Evolutionary conservation across 805 yeast genomes (phyloP), one percentile per base, ranked within the genome.

Genomic region (Wickerhamomyces chaumierensis): DNA sequence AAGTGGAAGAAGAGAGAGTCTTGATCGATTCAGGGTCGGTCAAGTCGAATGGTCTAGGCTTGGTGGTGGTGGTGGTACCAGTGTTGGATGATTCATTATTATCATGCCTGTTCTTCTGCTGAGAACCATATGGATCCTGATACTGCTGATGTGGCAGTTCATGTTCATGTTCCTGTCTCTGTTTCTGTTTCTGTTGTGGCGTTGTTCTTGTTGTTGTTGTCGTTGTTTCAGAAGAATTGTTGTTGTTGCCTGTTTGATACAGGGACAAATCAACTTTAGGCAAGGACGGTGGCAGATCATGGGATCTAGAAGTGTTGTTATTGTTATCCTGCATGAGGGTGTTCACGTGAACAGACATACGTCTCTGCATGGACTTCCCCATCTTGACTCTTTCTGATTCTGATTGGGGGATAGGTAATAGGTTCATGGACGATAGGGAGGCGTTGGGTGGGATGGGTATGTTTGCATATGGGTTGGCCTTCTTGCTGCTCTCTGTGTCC

Each of bases 341-440:
- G 3, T 45, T 39, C 46, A 37, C 61, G 39, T 63, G 68, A 25
- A 68, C 57, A 3, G 73, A 68, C 42, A 68, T 55, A 40, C 73
- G 51, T 38, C 73, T 51, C 39, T 67, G 68, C 63, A 65, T 65
- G 17, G 65, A 53, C 14, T 60, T 52, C 2, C 65, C 68, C 42
- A 63, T 59, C 46, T 60, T 63, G 25, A 55, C 63, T 41, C 60
- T 57, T 33, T 58, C 63, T 36, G 23, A 21, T 21, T 21, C 23
- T 21, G 23, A 21, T 21, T 21, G 23, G 6, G 23, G 23, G 6
- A 21, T 7, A 53, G 52, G 19, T 57, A 51, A 39, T 55, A 56
- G 19, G 63, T 57, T 14, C 53, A 52, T 1, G 66, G 68, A 18
- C 63, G 39, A 31, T 31, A 4, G 33, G 33, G 11, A 15, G 11